Conservation (phyloP, 768 basidiomycete genomes). For the Austroboletus festivus region DNA sequence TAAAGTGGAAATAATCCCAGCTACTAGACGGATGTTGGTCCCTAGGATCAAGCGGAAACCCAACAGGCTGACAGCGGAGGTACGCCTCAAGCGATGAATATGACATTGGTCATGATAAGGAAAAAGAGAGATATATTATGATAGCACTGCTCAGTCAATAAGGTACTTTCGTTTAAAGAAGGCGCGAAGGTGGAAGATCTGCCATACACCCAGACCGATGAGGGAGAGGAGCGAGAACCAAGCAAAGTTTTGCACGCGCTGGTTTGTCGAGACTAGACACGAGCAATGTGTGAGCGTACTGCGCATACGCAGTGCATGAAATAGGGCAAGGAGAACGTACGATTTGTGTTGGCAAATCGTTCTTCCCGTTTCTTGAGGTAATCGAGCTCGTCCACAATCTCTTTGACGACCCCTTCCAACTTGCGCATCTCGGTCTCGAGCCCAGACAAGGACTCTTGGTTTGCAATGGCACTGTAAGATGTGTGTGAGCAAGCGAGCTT, state of each 20-base stretch:
- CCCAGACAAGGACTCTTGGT: conserved; percentile 93
- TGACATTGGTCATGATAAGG: not conserved
- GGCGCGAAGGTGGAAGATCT: conserved; percentile 88
- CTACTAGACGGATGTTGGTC: too few relatives aligned
- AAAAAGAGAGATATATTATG: conserved; percentile 9
- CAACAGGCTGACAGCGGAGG: too few relatives aligned
- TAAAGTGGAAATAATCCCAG: too few relatives aligned
- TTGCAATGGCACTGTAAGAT: conserved; percentile 83
- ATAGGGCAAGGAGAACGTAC: conserved; percentile 46
- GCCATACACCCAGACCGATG: conserved; percentile 84
- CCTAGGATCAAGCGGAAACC: too few relatives aligned
- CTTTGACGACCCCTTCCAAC: conserved; percentile 90
- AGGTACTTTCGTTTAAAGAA: conserved; percentile 97
- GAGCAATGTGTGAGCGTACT: not conserved
- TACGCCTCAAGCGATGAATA: not conserved
- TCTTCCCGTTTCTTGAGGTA: conserved; percentile 92
- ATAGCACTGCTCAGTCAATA: conserved; percentile 64
- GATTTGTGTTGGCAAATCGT: conserved; percentile 82
- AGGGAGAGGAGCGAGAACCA: conserved; percentile 83
- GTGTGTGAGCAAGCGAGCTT: not conserved
- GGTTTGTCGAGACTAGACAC: conserved; percentile 79
- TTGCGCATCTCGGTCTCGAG: conserved; percentile 99
- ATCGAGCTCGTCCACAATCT: conserved; percentile 89
- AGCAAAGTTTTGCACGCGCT: conserved; percentile 89
- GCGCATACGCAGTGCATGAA: too few relatives aligned